Base-by-base conservation (phyloP, 306 rosid genomes). In the Cercis canadensis region DNA sequence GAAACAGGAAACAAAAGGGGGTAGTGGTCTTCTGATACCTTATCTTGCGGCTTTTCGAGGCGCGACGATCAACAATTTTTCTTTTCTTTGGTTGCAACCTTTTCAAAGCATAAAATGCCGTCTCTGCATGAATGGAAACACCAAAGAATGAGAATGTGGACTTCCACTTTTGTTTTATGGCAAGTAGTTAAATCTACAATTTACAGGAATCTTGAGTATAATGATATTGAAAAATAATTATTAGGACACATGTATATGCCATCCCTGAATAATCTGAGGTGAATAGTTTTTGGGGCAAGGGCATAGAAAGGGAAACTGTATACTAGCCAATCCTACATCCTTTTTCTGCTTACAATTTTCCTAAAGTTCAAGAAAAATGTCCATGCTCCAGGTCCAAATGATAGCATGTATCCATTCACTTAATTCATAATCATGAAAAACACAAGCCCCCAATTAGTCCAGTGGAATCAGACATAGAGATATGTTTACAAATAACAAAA, bases 21-120 rank as follows among this genome's bases (percentile, higher is more conserved):
- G 37, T 15, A 17, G 10, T n/a, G 19, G 40, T 50, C 32, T 49
- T 49, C 33, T 8, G 9, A 58, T 83, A 93, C 98, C 97, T 87
- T 82, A 93, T 90, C 86, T 93, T 93, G 33, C 98, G 96, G 78
- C 92, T 83, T 87, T 90, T 93, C 9, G 97, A 90, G 49, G 97
- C 98, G 4, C 94, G 93, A 18, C 96, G 87, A 72, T 93, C 96
- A 0, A 93, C 96, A 9, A 87, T 78, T 77, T 93, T 93, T 72
- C 96, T 78, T 84, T 93, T 93, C 85, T 93, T 93, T 6, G 85
- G 75, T 73, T 87, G 98, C 81, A 59, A 56, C 75, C 75, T 86
- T 59, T 86, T 87, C 78, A 87, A 65, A 34, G 94, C 87, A 83
- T 88, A 86, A 41, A 90, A 59, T 34, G 89, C 88, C 2, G 89